These are phyloP conservation scores for Capronia americana DNA, from an alignment of 2,329 filamentous ascomycete species.

Conservation along the genomic window DNA sequence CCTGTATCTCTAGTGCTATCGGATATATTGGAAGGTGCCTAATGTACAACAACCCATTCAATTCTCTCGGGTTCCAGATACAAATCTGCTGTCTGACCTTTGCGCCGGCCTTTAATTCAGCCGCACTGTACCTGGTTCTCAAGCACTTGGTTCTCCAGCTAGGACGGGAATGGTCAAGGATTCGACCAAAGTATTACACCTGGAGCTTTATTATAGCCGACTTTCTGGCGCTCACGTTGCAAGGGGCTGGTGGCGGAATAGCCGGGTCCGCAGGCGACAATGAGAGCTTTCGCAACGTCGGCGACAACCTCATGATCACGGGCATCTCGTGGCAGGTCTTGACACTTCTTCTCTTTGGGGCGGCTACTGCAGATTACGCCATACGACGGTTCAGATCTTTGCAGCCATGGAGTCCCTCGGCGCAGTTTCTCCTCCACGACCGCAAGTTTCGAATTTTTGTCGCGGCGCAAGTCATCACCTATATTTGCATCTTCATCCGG, in stretches of 20 bases:
- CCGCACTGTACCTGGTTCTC: constrained; percentile 62
- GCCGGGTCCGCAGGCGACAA: constrained; percentile 53
- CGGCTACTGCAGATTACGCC: constrained; percentile 15
- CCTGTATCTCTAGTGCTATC: constrained; percentile 58
- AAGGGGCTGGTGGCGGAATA: constrained; percentile 64
- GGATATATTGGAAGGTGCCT: constrained; percentile 64
- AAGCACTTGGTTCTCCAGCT: constrained; percentile 64
- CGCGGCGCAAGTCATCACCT: constrained; percentile 41
- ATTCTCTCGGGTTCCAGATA: constrained; percentile 53
- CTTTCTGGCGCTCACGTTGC: constrained; percentile 63
- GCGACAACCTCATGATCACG: constrained; percentile 64
- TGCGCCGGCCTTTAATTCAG: constrained; percentile 62
- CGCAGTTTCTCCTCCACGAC: constrained; percentile 18
- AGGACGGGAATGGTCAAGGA: constrained; percentile 56
- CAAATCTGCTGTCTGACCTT: constrained; percentile 64
- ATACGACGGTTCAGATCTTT: constrained; percentile 16
- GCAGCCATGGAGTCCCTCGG: constrained; percentile 26
- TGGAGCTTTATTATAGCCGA: constrained; percentile 67
- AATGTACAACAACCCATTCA: constrained; percentile 61
- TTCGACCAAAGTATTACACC: constrained; percentile 60
- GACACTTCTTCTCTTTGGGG: constrained; percentile 49
- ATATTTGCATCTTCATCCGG: constrained; percentile 53
- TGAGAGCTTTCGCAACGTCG: constrained; percentile 52
- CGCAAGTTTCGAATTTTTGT: constrained; percentile 34
- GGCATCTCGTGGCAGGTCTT: constrained; percentile 65